These are phyloP conservation scores for Sporothrix luriei DNA, from an alignment of 2,329 filamentous ascomycete species.

Conservation along the genomic window DNA sequence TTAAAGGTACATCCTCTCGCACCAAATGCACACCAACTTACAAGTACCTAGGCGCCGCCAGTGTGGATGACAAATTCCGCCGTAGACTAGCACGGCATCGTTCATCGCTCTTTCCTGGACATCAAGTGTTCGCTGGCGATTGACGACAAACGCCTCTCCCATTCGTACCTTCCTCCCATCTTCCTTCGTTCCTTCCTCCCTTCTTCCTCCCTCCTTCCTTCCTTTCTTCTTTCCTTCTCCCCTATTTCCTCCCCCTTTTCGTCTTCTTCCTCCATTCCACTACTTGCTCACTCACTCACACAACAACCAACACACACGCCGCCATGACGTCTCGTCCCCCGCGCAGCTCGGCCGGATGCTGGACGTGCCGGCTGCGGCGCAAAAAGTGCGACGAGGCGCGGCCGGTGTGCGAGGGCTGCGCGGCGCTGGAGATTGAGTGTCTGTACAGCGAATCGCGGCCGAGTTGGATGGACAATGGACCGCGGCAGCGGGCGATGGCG, in stretches of 20 bases:
- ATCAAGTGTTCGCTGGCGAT: background rate
- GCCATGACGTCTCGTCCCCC: background rate
- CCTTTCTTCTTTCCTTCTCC: too few species aligned
- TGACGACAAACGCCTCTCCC: background rate
- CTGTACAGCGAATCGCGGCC: slow-evolving; percentile 56
- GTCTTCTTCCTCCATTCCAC: background rate
- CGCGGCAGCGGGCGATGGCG: slow-evolving; percentile 54
- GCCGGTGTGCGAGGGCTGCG: slow-evolving; percentile 56
- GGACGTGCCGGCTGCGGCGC: slow-evolving; percentile 62
- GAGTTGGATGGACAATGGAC: slow-evolving; percentile 60
- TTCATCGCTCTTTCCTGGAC: background rate
- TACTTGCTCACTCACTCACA: background rate
- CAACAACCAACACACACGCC: background rate
- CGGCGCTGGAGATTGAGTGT: slow-evolving; percentile 59
- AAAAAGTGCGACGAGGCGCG: slow-evolving; percentile 63
- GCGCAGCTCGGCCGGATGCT: slow-evolving; percentile 55
- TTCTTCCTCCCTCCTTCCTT: too few species aligned
- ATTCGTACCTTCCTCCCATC: too few species aligned
- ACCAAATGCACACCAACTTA: too few species aligned
- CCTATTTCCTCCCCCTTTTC: background rate
- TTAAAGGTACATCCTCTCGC: too few species aligned
- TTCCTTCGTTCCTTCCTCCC: too few species aligned
- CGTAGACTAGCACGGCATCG: background rate
- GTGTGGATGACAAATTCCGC: background rate
- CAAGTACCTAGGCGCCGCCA: too few species aligned